These are phyloP conservation scores for Saussurea involucrata DNA, from an alignment of 129 eudicot species.

Conservation along the genomic window DNA sequence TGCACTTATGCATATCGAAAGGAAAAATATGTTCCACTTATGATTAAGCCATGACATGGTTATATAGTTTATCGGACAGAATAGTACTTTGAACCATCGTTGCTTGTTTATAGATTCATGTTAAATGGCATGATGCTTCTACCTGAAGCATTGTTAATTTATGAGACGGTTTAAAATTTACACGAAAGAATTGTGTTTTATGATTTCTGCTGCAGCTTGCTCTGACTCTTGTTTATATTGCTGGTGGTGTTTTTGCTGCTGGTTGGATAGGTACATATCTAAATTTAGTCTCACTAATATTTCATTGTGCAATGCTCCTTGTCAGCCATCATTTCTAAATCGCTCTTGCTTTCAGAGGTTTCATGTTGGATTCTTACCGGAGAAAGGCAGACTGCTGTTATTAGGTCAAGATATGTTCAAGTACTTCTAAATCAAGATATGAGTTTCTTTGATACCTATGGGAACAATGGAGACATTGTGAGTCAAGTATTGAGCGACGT, in stretches of 20 bases:
- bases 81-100: not conserved
- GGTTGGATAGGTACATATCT: constrained; percentile 87
- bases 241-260: constrained; percentile 91
- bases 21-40: not conserved
- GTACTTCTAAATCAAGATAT: constrained; percentile 92
- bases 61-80: not conserved
- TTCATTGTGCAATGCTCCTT: constrained; percentile 3
- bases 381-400: constrained; percentile 98
- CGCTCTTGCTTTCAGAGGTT: constrained; percentile 61
- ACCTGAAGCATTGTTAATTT: not conserved
- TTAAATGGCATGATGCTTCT: not conserved
- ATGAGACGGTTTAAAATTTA: not conserved
- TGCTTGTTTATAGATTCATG: constrained; percentile 1
- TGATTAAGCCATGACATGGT: constrained; percentile 5
- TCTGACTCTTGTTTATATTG: constrained; percentile 70
- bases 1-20: not conserved
- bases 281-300: not conserved
- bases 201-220: constrained; percentile 75
- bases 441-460: constrained; percentile 98
- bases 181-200: constrained; percentile 14
- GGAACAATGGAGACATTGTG: constrained; percentile 96
- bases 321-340: constrained; percentile 14
- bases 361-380: constrained; percentile 99
- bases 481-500: constrained; percentile 98
- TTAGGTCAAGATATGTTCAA: constrained; percentile 92